These are phyloP conservation scores for Arthrinium phaeospermum DNA, from an alignment of 2,329 filamentous ascomycete genomes.

Conservation along the genomic window DNA sequence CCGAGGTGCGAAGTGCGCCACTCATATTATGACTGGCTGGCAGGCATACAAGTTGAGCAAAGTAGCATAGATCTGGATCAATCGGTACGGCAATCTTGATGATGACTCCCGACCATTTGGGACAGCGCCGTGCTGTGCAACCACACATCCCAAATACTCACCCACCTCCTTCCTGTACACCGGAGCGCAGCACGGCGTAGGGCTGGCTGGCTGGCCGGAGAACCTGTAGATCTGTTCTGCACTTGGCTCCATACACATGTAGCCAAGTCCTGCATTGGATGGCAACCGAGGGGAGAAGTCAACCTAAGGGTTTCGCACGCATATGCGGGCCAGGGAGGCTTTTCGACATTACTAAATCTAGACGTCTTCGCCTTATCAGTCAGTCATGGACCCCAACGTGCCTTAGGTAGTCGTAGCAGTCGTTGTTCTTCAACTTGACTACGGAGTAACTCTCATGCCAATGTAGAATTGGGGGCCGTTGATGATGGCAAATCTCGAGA, in stretches of 20 bases:
- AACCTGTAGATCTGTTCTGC: not conserved
- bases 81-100: constrained; percentile 11
- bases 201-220: not conserved
- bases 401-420: not conserved
- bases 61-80: constrained; percentile 15
- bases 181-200: not conserved
- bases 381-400: not conserved
- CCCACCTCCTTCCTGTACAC: not conserved
- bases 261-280: constrained; percentile 4
- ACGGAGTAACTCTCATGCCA: not conserved
- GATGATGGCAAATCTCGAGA: not conserved
- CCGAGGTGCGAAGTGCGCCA: not conserved
- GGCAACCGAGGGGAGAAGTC: not conserved
- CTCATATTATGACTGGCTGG: not conserved
- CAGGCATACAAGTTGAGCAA: not conserved
- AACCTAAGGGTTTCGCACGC: not conserved
- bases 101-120: constrained; percentile 3
- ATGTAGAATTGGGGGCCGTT: not conserved
- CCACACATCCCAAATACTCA: not conserved
- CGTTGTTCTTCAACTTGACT: not conserved
- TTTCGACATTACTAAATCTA: not conserved
- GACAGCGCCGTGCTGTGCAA: constrained; percentile 3
- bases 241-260: not conserved
- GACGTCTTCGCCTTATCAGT: not conserved
- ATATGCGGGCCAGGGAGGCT: not conserved